Percentiles rank a stretch among this genome's conserved stretches.
Conservation (phyloP, 805 yeast genomes). For the Komagataella phaffii region DNA sequence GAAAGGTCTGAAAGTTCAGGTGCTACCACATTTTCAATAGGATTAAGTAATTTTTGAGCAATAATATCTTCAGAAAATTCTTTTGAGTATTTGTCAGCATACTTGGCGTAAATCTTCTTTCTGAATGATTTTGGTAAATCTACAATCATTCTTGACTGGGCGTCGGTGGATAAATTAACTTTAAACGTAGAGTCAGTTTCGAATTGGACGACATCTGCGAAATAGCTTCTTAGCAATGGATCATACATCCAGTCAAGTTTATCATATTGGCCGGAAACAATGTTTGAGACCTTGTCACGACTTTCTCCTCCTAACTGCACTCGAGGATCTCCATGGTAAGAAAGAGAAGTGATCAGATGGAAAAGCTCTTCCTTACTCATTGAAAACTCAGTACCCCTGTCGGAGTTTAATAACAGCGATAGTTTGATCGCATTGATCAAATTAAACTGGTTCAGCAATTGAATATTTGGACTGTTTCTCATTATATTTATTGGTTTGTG, state of each 20-base stretch:
- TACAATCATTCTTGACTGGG: constrained; percentile 24
- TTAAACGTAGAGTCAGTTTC: constrained; percentile 6
- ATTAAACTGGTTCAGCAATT: constrained; percentile 63
- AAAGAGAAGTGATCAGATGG: constrained; percentile 62
- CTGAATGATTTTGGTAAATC: constrained; percentile 41
- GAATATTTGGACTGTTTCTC: constrained; percentile 47
- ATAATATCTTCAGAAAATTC: constrained; percentile 17
- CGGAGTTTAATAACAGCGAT: constrained; percentile 41
- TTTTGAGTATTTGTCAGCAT: constrained; percentile 8
- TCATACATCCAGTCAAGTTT: constrained; percentile 60
- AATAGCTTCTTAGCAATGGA: constrained; percentile 40
- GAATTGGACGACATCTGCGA: constrained; percentile 14
- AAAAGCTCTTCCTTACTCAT: constrained; percentile 58
- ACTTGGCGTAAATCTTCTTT: constrained; percentile 19
- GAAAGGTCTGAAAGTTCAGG: constrained; percentile 7
- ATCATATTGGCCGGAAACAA: constrained; percentile 62
- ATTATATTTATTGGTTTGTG: constrained; percentile 86
- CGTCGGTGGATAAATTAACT: constrained; percentile 19
- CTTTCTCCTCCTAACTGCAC: constrained; percentile 82
- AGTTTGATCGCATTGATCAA: constrained; percentile 65
- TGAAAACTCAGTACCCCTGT: constrained; percentile 15
- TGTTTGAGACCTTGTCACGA: constrained; percentile 77
- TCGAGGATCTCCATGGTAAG: constrained; percentile 86
- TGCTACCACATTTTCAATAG: neutral
- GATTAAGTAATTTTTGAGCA: constrained; percentile 12